A percentile compares a stretch with the other conserved stretches of the same genome.
These are phyloP conservation scores for Juglanconis oblonga DNA, from an alignment of 2,329 filamentous ascomycete genomes.

Conservation along the genomic window DNA sequence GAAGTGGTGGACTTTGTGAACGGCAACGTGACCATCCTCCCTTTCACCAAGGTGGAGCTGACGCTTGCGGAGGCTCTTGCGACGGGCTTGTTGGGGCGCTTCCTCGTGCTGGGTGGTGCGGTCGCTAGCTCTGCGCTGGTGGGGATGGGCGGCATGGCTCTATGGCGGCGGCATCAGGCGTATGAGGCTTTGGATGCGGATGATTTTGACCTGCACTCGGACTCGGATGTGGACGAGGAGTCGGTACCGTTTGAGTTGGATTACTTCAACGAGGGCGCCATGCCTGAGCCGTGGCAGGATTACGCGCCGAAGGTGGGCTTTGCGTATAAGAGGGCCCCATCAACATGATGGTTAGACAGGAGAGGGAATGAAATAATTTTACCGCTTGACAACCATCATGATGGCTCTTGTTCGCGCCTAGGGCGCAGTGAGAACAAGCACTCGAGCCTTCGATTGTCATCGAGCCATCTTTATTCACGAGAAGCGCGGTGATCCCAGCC, in stretches of 20 bases:
- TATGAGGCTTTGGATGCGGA: constrained; percentile 9
- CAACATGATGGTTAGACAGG: too few species aligned
- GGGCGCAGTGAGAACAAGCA: too few species aligned
- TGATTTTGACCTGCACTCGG: constrained; percentile 8
- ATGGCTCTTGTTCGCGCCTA: too few species aligned
- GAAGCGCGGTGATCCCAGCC: too few species aligned
- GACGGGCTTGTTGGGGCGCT: background rate
- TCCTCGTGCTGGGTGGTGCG: background rate
- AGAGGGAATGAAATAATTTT: too few species aligned
- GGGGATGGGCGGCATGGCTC: background rate
- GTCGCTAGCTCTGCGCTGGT: background rate
- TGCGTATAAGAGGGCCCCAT: background rate
- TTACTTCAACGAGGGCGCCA: background rate
- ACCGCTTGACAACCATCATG: too few species aligned
- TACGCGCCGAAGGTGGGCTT: background rate
- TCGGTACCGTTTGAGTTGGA: constrained; percentile 2
- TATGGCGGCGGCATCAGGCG: background rate
- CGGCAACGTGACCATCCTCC: constrained; percentile 3
- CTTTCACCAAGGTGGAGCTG: background rate
- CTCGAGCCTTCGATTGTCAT: too few species aligned
- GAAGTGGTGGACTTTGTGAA: constrained; percentile 21
- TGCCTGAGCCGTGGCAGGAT: constrained; percentile 12
- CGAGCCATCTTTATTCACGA: too few species aligned
- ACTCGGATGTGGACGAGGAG: constrained; percentile 10
- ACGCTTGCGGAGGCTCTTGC: background rate